Evolutionary conservation across 768 basidiomycete species (phyloP), one percentile per base, ranked within the genome.

Genomic region (Hericium erinaceus): DNA sequence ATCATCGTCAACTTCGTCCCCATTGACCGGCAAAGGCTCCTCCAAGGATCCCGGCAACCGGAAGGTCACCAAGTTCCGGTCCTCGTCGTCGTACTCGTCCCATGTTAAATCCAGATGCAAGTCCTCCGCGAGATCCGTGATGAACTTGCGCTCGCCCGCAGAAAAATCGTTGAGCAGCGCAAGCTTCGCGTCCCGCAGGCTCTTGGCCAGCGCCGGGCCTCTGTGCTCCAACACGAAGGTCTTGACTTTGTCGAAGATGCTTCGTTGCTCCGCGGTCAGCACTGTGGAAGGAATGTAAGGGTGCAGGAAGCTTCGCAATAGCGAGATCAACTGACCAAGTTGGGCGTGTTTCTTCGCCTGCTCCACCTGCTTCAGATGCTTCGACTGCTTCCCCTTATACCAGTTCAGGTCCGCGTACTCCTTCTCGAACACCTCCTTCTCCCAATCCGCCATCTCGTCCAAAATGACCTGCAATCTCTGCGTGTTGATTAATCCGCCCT

Each of bases 321-420:
- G 39, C 38, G 44, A 26, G 53, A 50, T 48, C 48, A 13, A 76
- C 80, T 40, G 60, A 92, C 92, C 80, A n/a, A 92, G 71, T 56
- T 81, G 80, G 2, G 75, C 74, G 68, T 74, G 79, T 67, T 76
- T 84, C 65, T 71, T 76, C 28, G 77, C 83, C 58, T 75, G 71
- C 66, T 87, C 87, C 74, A 83, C 75, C 63, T 83, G 82, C 59
- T 82, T 80, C 48, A 80, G 70, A 64, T 87, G 81, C 68, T 87
- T 92, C 40, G 73, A 74, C 67, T 94, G 92, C 74, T 98, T 97
- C 12, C 94, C 92, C 72, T 93, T 95, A 70, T 88, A 89, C 92
- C 93, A 98, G 64, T 86, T 94, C 64, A 83, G 61, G 67, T 98
- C 95, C 7, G 86, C 83, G 63, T 87, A 89, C 68, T 95, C 95